Conservation (phyloP, 2,329 filamentous ascomycete genomes). For the Talaromyces sp. region DNA sequence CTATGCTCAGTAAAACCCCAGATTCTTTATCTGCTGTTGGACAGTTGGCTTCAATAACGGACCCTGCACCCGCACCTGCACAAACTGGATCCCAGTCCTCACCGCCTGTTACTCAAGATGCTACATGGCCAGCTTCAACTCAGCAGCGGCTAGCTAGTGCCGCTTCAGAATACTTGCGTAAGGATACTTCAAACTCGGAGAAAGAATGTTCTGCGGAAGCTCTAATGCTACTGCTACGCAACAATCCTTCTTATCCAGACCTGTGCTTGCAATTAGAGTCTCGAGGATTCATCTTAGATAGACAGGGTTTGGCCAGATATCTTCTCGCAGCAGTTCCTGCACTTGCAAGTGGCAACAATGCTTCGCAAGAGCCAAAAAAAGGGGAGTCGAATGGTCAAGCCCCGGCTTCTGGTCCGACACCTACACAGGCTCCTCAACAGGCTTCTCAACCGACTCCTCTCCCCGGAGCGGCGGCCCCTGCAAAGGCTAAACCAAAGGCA, state of each 20-base stretch:
- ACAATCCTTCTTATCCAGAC: constrained; percentile 52
- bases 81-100: background rate
- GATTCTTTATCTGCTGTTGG: background rate
- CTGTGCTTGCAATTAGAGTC: constrained; percentile 50
- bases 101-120: constrained; percentile 16
- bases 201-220: constrained; percentile 34
- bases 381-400: background rate
- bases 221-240: constrained; percentile 44
- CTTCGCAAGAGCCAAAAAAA: constrained; percentile 4
- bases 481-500: background rate
- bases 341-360: constrained; percentile 12
- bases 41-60: background rate
- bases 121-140: constrained; percentile 46
- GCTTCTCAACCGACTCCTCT: background rate
- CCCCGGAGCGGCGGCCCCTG: background rate
- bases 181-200: constrained; percentile 35
- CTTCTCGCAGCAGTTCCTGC: constrained; percentile 32
- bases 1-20: constrained; percentile 4
- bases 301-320: constrained; percentile 48
- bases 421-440: background rate
- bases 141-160: constrained; percentile 47
- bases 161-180: constrained; percentile 44
- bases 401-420: background rate
- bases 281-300: constrained; percentile 45
- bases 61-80: background rate